Base-by-base conservation (phyloP, 306 rosid genomes). In the Potentilla sterilis region DNA sequence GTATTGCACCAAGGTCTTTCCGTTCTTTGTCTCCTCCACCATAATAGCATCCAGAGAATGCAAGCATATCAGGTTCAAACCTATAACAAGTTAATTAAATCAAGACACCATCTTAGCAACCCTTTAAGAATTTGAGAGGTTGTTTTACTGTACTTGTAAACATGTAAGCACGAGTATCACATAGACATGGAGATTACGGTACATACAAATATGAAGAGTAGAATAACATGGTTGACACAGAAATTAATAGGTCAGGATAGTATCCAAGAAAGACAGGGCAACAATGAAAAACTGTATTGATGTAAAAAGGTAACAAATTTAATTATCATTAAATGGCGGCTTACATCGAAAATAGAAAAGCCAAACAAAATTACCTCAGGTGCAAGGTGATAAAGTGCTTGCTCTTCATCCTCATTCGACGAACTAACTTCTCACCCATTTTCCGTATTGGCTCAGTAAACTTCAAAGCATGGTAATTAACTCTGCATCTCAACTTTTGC, bases 61-160 rank as follows among this genome's bases (percentile, higher is more conserved):
- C 99, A 83, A 96, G 97, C 99, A 96, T 96, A 86, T 96, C 99
- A 75, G 98, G 93, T 83, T 96, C 99, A 84, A 86, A 96, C 81
- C 99, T 95, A 89, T 37, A 73, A 86, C 52, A 75, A 54, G 75
- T 16, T 37, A 13, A 72, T 75, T 59, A 70, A 2, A 78, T 43
- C 59, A 57, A 78, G 61, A 83, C 78, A 82, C 70, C 24, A 67
- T 22, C 65, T 72, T 69, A 40, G 58, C 22, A 71, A 72, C 69
- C 28, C 35, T 37, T 13, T 54, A 59, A 58, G 37, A n/a, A 73
- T 57, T 49, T 37, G n/a, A 14, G 16, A 15, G 18, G 62, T 49
- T 70, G 19, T 49, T 8, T 16, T 69, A 47, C 16, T 48, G 15
- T 69, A 69, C 58, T 47, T 22, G 24, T 51, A 28, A 51, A 35